Percentiles rank a stretch among this genome's conserved stretches.
Evolutionary conservation across 163 green algal species (phyloP).

Genomic region (Scenedesmus sp.): DNA sequence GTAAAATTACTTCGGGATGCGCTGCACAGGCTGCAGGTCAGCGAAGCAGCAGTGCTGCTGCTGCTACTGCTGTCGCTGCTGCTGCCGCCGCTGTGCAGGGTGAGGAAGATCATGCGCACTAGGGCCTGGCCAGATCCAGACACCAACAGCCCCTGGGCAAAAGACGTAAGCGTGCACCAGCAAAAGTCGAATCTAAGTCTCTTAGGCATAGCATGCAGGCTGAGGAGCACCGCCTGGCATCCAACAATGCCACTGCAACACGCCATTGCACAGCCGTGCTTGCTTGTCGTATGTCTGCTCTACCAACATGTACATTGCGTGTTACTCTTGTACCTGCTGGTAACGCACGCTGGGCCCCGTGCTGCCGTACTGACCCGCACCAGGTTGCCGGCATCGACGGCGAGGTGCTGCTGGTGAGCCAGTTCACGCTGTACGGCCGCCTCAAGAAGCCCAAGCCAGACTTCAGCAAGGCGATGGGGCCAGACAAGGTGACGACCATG

Average conservation of each 20-base stretch:
- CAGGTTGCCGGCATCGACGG: slow-evolving; percentile 46
- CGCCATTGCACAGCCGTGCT: no score
- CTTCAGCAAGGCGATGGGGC: slow-evolving; percentile 58
- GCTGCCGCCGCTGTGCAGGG: slow-evolving; percentile 25
- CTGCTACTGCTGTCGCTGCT: not conserved
- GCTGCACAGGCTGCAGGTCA: no score
- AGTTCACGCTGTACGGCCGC: slow-evolving; percentile 64
- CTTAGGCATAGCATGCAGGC: no score
- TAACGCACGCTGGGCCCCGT: not conserved
- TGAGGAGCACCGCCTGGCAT: no score
- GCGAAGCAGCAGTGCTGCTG: not conserved
- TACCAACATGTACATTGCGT: no score
- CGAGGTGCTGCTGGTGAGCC: slow-evolving; percentile 59
- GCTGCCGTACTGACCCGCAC: not conserved
- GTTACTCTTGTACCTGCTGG: not conserved
- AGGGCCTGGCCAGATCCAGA: slow-evolving; percentile 56
- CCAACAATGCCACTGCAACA: no score
- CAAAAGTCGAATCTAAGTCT: not conserved
- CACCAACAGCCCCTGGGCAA: slow-evolving; percentile 56
- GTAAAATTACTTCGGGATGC: no score
- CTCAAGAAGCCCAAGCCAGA: slow-evolving; percentile 60
- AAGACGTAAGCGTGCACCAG: slow-evolving; percentile 32
- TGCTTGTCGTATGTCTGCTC: no score
- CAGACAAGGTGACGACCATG: slow-evolving; percentile 25
- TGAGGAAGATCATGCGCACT: slow-evolving; percentile 59